Evolutionary conservation across 441 rosid genomes (phyloP).

Genomic region (Gossypium aridum): DNA sequence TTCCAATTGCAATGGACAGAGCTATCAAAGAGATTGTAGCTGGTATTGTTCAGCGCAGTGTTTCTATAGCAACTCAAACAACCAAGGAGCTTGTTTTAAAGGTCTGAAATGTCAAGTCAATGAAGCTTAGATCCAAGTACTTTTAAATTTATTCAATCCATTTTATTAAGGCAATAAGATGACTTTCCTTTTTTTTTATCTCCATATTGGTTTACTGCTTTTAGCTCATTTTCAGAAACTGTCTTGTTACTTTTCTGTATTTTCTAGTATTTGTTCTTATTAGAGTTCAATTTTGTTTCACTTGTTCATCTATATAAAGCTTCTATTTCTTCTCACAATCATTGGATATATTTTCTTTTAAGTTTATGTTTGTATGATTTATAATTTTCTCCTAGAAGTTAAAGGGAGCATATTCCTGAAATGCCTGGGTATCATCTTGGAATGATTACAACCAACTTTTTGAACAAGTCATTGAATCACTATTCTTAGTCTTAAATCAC

Average conservation of each 20-base stretch:
- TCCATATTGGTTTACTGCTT: not conserved
- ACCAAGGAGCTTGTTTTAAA: slow-evolving; percentile 97
- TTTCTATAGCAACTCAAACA: slow-evolving; percentile 96
- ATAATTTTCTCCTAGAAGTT: not conserved
- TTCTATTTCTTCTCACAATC: not conserved
- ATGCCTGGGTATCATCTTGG: not conserved
- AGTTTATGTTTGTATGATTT: not conserved
- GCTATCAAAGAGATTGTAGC: slow-evolving; percentile 93
- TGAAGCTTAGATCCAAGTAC: not conserved
- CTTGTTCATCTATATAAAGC: not conserved
- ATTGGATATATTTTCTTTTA: not conserved
- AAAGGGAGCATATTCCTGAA: not conserved
- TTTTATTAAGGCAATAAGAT: not conserved
- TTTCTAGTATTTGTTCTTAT: not conserved
- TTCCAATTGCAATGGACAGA: slow-evolving; percentile 92
- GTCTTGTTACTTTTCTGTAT: not conserved
- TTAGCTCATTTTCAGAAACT: not conserved
- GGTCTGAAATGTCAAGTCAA: slow-evolving; percentile 37
- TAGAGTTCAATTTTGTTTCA: not conserved
- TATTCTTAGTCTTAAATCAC: not conserved
- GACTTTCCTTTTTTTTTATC: not conserved
- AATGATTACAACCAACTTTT: not conserved
- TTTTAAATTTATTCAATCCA: not conserved
- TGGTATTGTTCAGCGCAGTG: slow-evolving; percentile 96
- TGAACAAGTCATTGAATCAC: not conserved